These are phyloP conservation scores for Barnettozyma vustinii DNA, from an alignment of 805 yeast genomes.

Conservation along the genomic window DNA sequence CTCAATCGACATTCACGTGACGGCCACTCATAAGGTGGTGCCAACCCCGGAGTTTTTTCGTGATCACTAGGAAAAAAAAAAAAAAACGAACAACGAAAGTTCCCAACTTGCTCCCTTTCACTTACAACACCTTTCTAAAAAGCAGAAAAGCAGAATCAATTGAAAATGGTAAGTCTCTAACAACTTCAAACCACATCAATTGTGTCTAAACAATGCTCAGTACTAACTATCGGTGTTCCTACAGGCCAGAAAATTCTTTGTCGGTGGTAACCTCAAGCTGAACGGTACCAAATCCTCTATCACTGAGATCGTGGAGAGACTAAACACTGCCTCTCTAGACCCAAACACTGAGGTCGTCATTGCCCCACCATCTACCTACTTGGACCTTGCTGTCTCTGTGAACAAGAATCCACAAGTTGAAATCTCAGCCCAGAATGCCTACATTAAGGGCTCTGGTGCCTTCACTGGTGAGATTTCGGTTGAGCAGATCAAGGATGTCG, in stretches of 20 bases:
- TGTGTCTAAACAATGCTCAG: background rate
- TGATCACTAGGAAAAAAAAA: background rate
- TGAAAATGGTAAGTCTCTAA: background rate
- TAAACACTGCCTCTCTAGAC: conserved; percentile 75
- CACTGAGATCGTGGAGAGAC: conserved; percentile 72
- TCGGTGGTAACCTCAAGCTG: conserved; percentile 99
- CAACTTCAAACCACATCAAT: background rate
- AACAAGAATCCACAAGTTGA: conserved; percentile 68
- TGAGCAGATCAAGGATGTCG: conserved; percentile 81
- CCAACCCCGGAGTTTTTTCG: conserved; percentile 3
- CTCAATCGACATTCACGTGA: background rate
- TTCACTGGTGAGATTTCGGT: conserved; percentile 97
- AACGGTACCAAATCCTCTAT: conserved; percentile 90
- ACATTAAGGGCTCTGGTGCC: conserved; percentile 87
- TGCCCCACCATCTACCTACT: conserved; percentile 94
- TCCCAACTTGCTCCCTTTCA: background rate
- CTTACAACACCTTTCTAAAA: background rate
- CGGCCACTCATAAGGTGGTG: conserved; percentile 1
- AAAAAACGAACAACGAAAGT: background rate
- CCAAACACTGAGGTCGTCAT: conserved; percentile 85
- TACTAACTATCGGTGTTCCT: background rate
- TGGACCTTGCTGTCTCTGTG: conserved; percentile 64
- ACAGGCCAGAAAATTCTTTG: conserved; percentile 86
- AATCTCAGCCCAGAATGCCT: conserved; percentile 90
- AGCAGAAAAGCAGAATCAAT: background rate